Evolutionary conservation across 2,329 filamentous ascomycete species (phyloP).

Genomic region (Pyricularia sp.): DNA sequence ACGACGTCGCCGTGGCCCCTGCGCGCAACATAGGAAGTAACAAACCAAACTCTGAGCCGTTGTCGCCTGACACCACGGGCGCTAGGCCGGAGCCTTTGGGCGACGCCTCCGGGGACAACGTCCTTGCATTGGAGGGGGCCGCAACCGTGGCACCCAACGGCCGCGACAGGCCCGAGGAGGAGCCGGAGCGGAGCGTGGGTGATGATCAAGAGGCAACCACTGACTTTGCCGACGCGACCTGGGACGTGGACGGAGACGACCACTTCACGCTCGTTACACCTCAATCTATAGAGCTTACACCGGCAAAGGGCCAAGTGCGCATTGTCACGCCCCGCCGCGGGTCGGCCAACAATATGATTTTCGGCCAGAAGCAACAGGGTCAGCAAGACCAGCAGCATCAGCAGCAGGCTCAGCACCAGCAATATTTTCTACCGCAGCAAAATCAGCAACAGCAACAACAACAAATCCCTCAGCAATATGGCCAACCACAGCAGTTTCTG

Average conservation of each 20-base stretch:
- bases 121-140: neutral
- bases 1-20: neutral
- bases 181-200: neutral
- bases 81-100: neutral
- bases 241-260: constrained; percentile 1
- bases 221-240: neutral
- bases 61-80: neutral
- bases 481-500: constrained; percentile 7
- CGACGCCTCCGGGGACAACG: neutral
- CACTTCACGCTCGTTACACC: constrained; percentile 1
- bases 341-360: neutral
- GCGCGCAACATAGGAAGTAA: neutral
- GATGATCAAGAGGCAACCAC: neutral
- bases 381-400: constrained; percentile 2
- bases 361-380: constrained; percentile 2
- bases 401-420: constrained; percentile 2
- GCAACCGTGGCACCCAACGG: neutral
- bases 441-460: neutral
- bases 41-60: neutral
- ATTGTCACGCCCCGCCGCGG: constrained; percentile 2
- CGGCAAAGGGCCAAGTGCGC: constrained; percentile 4
- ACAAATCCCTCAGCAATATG: constrained; percentile 1
- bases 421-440: constrained; percentile 1
- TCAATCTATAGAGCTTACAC: constrained; percentile 2
- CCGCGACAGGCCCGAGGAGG: neutral